A percentile compares a stretch with the other conserved stretches of the same genome.
These are phyloP conservation scores for Penicillium sp. DNA, from an alignment of 2,329 filamentous ascomycete species.

Conservation along the genomic window DNA sequence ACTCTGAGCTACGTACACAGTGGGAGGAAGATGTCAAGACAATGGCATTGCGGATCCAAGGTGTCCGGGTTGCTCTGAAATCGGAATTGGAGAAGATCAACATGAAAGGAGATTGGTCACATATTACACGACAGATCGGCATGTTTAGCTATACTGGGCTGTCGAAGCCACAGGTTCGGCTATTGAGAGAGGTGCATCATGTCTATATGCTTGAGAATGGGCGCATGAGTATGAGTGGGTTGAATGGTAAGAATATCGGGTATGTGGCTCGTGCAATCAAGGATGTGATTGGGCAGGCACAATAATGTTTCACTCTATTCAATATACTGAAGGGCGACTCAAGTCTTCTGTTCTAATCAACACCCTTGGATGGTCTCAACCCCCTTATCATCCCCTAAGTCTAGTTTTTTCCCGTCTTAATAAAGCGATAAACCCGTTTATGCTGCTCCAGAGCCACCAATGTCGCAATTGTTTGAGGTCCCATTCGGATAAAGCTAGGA, in stretches of 20 bases:
- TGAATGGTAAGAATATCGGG: conserved; percentile 26
- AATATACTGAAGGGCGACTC: rapidly evolving
- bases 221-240: conserved; percentile 33
- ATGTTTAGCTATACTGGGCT: conserved; percentile 46
- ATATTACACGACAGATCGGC: conserved; percentile 38
- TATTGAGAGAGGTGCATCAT: conserved; percentile 33
- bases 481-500: conserved; percentile 63
- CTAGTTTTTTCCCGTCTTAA: background rate
- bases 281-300: conserved; percentile 5
- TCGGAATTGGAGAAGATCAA: conserved; percentile 22
- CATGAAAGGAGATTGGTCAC: conserved; percentile 32
- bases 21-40: conserved; percentile 36
- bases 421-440: conserved; percentile 58
- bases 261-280: conserved; percentile 21
- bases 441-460: conserved; percentile 86
- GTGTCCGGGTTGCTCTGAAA: conserved; percentile 16
- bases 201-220: conserved; percentile 38
- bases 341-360: background rate
- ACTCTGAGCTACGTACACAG: conserved; percentile 20
- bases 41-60: conserved; percentile 34
- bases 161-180: conserved; percentile 28
- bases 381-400: too few relatives aligned
- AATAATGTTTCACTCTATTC: background rate
- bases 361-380: background rate
- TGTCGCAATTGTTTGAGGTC: conserved; percentile 78